Percentiles rank a stretch among this genome's conserved stretches.
Conservation (phyloP, 768 basidiomycete genomes). For the Auriculariales sp. region DNA sequence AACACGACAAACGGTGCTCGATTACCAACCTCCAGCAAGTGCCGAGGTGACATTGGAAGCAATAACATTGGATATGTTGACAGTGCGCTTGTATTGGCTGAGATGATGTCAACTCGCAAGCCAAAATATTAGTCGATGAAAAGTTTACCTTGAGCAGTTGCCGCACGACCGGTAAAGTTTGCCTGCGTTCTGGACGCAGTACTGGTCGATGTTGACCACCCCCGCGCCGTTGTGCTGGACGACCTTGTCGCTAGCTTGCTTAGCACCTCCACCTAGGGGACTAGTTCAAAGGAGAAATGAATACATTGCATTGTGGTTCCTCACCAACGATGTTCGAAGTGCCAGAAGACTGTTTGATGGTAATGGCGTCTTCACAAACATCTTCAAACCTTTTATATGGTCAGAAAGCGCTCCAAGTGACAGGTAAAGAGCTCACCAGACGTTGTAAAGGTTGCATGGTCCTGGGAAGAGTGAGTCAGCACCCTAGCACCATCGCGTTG, state of each 20-base stretch:
- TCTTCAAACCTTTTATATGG: too few species aligned
- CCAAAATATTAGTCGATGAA: not conserved
- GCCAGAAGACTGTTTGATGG: slow-evolving; percentile 17
- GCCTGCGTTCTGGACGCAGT: slow-evolving; percentile 2
- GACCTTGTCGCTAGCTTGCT: slow-evolving; percentile 6
- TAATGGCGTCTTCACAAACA: slow-evolving; percentile 26
- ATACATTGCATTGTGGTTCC: not conserved
- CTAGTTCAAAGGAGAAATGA: not conserved
- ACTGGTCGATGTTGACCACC: slow-evolving; percentile 1
- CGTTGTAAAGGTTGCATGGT: slow-evolving; percentile 1
- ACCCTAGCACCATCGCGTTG: too few species aligned
- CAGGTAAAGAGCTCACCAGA: too few species aligned
- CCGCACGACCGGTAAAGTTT: slow-evolving; percentile 6
- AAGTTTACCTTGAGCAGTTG: slow-evolving; percentile 3
- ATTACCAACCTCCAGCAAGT: not conserved
- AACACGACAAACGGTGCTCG: not conserved
- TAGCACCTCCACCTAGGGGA: slow-evolving; percentile 1
- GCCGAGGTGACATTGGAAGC: not conserved
- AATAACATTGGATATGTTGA: not conserved
- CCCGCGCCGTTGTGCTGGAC: slow-evolving; percentile 6
- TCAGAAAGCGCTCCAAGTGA: too few species aligned
- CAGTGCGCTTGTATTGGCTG: slow-evolving; percentile 3
- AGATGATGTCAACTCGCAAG: not conserved
- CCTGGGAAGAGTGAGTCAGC: too few species aligned
- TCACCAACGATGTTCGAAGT: slow-evolving; percentile 3